These are phyloP conservation scores for Lasiodiplodia sp. DNA, from an alignment of 2,329 filamentous ascomycete species.

Conservation along the genomic window DNA sequence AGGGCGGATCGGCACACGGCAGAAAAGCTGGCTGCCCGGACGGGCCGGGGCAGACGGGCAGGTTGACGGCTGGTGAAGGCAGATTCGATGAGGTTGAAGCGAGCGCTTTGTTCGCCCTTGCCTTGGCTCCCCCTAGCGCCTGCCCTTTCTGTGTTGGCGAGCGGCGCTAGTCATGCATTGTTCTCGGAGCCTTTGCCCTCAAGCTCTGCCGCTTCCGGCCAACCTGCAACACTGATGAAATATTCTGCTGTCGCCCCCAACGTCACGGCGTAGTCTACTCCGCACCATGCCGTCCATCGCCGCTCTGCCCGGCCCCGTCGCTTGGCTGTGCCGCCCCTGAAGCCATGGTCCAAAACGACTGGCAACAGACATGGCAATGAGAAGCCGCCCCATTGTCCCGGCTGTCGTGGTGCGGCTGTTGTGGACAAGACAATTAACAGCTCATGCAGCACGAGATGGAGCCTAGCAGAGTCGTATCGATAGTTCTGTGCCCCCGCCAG, in stretches of 20 bases:
- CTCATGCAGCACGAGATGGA: neutral
- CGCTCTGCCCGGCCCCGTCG: neutral
- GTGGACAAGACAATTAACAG: neutral
- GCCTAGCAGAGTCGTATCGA: constrained; percentile 3
- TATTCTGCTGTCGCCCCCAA: neutral
- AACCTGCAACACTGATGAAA: neutral
- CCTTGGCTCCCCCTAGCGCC: constrained; percentile 12
- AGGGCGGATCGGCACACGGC: neutral
- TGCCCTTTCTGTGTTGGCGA: constrained; percentile 4
- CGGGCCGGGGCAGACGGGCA: neutral
- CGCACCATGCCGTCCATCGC: neutral
- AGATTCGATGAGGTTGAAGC: neutral
- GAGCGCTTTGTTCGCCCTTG: neutral
- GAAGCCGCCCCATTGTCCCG: neutral
- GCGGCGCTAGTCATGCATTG: constrained; percentile 10
- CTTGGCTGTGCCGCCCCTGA: neutral
- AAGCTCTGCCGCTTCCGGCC: neutral
- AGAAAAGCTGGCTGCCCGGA: neutral
- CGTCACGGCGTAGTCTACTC: neutral
- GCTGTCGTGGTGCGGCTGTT: neutral
- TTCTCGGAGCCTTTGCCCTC: neutral
- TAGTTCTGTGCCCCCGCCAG: constrained; percentile 9
- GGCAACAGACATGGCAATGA: neutral
- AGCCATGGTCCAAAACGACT: neutral
- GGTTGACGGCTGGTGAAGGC: neutral